Conservation (phyloP, 768 basidiomycete genomes). For the Nevesoporus exiguus region DNA sequence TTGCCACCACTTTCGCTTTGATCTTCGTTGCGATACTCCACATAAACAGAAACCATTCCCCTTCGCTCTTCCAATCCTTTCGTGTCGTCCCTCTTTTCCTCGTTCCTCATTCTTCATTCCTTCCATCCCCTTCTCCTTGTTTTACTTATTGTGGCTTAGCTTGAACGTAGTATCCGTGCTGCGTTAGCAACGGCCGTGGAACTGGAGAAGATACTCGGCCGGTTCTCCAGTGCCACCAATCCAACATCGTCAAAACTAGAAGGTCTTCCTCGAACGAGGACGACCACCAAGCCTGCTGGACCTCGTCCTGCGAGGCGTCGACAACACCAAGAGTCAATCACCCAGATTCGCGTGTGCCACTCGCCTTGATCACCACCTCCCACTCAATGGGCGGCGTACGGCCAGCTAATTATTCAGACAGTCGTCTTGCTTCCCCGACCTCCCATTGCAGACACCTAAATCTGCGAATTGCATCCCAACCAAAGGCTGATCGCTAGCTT, state of each 20-base stretch:
- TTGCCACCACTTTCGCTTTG: constrained; percentile 12
- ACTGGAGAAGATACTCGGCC: neutral
- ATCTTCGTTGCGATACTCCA: constrained; percentile 4
- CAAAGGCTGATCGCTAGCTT: no score
- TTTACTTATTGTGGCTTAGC: neutral
- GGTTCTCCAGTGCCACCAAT: constrained; percentile 7
- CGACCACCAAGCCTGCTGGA: neutral
- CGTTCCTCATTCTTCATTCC: neutral
- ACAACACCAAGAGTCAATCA: neutral
- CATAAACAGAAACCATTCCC: constrained; percentile 13
- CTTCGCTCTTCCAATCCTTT: neutral
- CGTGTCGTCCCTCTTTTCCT: neutral
- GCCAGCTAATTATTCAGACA: neutral
- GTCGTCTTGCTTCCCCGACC: neutral
- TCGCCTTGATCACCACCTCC: neutral
- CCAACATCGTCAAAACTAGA: neutral
- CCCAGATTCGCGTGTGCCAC: neutral
- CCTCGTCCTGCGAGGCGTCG: neutral
- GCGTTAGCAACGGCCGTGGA: neutral
- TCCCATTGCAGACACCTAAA: no score
- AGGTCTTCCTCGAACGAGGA: neutral
- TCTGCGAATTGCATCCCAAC: no score
- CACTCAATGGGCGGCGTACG: neutral
- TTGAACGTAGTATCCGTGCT: neutral
- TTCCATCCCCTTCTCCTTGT: neutral